A percentile compares a stretch with the other conserved stretches of the same genome.
Conservation (phyloP, 306 rosid species). For the Arachis hypogaea region DNA sequence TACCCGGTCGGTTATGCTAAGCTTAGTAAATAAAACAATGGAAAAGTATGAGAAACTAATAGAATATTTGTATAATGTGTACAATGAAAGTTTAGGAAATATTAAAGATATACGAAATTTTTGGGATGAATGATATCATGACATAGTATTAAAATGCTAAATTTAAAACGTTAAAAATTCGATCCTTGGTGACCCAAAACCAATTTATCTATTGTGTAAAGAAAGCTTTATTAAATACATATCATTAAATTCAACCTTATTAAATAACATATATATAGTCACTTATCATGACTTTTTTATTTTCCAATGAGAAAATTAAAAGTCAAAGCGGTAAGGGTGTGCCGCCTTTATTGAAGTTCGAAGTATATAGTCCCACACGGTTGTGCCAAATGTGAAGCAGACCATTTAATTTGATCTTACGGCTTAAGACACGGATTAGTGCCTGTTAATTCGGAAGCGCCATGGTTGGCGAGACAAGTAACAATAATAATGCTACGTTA, state of each 20-base stretch:
- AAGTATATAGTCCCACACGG: conserved; percentile 19
- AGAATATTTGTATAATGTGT: no score
- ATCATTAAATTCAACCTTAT: no score
- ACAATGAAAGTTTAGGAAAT: no score
- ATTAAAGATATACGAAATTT: no score
- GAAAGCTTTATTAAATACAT: neutral
- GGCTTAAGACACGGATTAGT: conserved; percentile 48
- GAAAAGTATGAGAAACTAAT: no score
- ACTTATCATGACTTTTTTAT: no score
- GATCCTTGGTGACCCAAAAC: no score
- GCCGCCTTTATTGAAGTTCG: conserved; percentile 6
- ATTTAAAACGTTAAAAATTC: no score
- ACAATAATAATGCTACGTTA: conserved; percentile 11
- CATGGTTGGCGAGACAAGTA: conserved; percentile 34
- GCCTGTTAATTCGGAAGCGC: conserved; percentile 28
- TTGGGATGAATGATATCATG: no score
- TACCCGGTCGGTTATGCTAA: conserved; percentile 19
- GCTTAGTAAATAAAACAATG: neutral
- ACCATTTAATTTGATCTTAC: conserved; percentile 42
- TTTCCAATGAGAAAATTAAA: neutral
- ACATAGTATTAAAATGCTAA: no score
- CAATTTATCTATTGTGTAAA: conserved; percentile 3
- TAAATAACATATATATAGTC: no score
- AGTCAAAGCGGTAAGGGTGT: neutral
- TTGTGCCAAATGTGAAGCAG: conserved; percentile 31